These are phyloP conservation scores for Byssothecium circinans DNA, from an alignment of 2,329 filamentous ascomycete genomes.

Conservation along the genomic window DNA sequence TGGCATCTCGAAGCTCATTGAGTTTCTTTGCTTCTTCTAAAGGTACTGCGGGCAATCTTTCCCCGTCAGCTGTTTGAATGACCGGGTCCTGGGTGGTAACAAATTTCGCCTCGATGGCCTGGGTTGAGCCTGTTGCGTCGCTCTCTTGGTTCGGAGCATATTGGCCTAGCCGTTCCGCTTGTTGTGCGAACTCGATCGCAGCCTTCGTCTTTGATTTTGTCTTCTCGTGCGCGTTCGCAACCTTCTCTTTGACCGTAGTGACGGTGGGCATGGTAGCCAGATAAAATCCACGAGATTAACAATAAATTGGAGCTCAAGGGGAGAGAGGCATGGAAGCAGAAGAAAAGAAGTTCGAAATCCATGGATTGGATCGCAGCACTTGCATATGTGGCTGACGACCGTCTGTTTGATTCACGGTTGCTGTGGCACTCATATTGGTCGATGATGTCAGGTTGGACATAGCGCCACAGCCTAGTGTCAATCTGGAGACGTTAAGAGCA, in stretches of 20 bases:
- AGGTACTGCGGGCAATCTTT: slow-evolving; percentile 68
- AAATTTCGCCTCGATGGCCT: slow-evolving; percentile 63
- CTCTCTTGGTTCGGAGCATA: slow-evolving; percentile 46
- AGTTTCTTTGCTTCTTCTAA: slow-evolving; percentile 70
- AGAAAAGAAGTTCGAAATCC: too few species aligned
- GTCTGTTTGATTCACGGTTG: too few species aligned
- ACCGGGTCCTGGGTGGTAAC: slow-evolving; percentile 71
- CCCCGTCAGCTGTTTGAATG: slow-evolving; percentile 67
- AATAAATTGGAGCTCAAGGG: too few species aligned
- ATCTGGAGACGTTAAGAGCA: too few species aligned
- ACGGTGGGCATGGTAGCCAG: not conserved
- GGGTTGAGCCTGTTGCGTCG: slow-evolving; percentile 50
- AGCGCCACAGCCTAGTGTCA: too few species aligned
- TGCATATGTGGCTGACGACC: too few species aligned
- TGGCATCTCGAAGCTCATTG: slow-evolving; percentile 62
- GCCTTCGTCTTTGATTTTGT: slow-evolving; percentile 36
- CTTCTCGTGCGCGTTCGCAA: slow-evolving; percentile 22
- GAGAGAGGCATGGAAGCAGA: too few species aligned
- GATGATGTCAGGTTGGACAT: too few species aligned
- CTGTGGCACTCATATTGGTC: too few species aligned
- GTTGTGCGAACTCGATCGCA: slow-evolving; percentile 61
- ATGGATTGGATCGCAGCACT: too few species aligned
- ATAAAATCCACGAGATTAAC: too few species aligned
- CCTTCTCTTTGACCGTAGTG: slow-evolving; percentile 24
- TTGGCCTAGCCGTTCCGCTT: slow-evolving; percentile 55